phyloP scores from a whole-genome alignment of 345 rosid species.

The Salix dunnii region DNA sequence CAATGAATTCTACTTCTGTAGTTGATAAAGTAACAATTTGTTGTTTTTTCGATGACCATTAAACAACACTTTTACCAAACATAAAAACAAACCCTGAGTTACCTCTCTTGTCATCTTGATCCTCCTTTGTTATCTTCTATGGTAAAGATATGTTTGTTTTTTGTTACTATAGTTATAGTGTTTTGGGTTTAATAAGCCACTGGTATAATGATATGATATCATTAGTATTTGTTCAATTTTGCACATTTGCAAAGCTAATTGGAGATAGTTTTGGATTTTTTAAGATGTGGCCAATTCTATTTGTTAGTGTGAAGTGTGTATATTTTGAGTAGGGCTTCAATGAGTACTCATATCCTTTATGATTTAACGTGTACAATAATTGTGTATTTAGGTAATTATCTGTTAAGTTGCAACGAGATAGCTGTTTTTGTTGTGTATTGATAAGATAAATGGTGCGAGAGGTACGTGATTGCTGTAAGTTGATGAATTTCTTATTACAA shows the following conservation, averaged over 20 bases:
- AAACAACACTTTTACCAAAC: too few relatives aligned
- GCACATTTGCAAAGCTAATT: too few relatives aligned
- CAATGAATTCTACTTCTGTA: too few relatives aligned
- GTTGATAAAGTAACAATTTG: too few relatives aligned
- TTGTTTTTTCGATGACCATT: too few relatives aligned
- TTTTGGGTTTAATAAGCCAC: not conserved
- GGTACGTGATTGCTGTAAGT: not conserved
- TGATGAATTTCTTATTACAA: conserved; percentile 26
- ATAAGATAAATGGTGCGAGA: not conserved
- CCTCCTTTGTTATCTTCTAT: conserved; percentile 51
- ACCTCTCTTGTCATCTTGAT: conserved; percentile 30
- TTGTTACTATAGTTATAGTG: not conserved
- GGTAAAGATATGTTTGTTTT: conserved; percentile 48
- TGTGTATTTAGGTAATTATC: not conserved
- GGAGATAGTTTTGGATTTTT: too few relatives aligned
- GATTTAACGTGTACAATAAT: not conserved
- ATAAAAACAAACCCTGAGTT: too few relatives aligned
- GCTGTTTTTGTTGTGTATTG: not conserved
- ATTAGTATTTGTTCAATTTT: too few relatives aligned
- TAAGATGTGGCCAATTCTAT: not conserved
- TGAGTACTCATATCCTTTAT: conserved; percentile 7
- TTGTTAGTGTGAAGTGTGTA: not conserved
- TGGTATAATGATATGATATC: not conserved
- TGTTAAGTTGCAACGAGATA: not conserved
- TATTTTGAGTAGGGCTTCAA: not conserved